Conservation (phyloP, 2,329 filamentous ascomycete genomes). For the Raffaelea deltoideospora region DNA sequence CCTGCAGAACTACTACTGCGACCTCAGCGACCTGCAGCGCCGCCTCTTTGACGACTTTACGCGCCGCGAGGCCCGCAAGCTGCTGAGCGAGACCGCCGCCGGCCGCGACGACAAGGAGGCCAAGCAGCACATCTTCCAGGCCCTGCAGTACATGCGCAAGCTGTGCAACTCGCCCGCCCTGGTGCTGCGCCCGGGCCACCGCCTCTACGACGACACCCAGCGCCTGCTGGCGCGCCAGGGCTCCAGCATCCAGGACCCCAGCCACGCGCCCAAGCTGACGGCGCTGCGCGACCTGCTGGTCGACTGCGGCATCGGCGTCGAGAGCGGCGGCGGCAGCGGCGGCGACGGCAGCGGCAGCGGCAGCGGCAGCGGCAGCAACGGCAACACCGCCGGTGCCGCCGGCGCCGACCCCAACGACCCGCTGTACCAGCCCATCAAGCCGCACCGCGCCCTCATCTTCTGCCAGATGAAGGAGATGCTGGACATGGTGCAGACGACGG, state of each 20-base stretch:
- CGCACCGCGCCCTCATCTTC: slow-evolving; percentile 90
- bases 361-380: slow-evolving; percentile 25
- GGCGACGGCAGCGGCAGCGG: neutral
- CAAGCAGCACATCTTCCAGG: slow-evolving; percentile 98
- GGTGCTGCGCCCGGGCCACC: slow-evolving; percentile 88
- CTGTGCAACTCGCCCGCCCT: slow-evolving; percentile 94
- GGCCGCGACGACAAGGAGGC: slow-evolving; percentile 77
- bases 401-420: slow-evolving; percentile 28
- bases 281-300: slow-evolving; percentile 85
- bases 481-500: slow-evolving; percentile 93
- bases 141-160: slow-evolving; percentile 98
- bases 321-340: slow-evolving; percentile 32
- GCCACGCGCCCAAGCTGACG: slow-evolving; percentile 82
- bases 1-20: slow-evolving; percentile 97
- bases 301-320: slow-evolving; percentile 90
- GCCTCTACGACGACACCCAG: slow-evolving; percentile 78
- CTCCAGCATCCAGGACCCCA: slow-evolving; percentile 68
- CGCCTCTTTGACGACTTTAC: slow-evolving; percentile 94
- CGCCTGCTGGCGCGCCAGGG: slow-evolving; percentile 62
- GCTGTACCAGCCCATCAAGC: slow-evolving; percentile 71
- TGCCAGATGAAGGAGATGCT: slow-evolving; percentile 99
- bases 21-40: slow-evolving; percentile 85
- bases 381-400: neutral
- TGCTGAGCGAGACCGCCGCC: slow-evolving; percentile 73
- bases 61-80: slow-evolving; percentile 79